Conservation (phyloP, 2,329 filamentous ascomycete genomes). For the Aspergillus candidus region DNA sequence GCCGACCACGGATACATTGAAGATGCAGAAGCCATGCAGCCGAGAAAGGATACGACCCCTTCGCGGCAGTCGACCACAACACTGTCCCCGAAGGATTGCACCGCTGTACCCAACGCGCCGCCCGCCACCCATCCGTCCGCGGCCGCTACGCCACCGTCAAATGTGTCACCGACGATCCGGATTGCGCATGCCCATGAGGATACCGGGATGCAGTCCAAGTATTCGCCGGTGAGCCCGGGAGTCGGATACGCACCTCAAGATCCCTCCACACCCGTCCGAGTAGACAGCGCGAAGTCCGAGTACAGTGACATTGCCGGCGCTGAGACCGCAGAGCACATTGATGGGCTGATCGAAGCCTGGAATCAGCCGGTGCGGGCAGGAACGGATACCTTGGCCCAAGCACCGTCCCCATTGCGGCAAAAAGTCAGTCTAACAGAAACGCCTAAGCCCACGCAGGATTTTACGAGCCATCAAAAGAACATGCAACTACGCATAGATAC, state of each 20-base stretch:
- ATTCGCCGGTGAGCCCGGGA: conserved; percentile 22
- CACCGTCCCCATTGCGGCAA: conserved; percentile 7
- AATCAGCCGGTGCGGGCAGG: conserved; percentile 29
- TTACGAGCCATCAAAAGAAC: conserved; percentile 1
- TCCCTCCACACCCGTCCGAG: conserved; percentile 16
- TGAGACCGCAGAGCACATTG: conserved; percentile 34
- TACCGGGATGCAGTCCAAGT: neutral
- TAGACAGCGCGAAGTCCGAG: conserved; percentile 27
- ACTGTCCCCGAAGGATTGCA: conserved; percentile 10
- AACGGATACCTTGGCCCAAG: conserved; percentile 6
- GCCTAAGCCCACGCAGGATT: conserved; percentile 8
- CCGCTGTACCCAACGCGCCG: conserved; percentile 2
- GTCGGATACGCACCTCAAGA: conserved; percentile 9
- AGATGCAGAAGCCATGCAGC: conserved; percentile 24
- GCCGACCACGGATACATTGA: conserved; percentile 33
- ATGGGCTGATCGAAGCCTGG: conserved; percentile 42
- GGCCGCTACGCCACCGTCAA: conserved; percentile 6
- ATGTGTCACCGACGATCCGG: conserved; percentile 6
- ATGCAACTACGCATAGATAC: neutral
- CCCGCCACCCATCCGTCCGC: conserved; percentile 2
- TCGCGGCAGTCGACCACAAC: conserved; percentile 6
- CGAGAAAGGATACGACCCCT: conserved; percentile 9
- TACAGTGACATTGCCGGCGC: conserved; percentile 19
- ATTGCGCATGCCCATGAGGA: neutral
- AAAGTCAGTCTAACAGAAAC: conserved; percentile 11